phyloP scores from a whole-genome alignment of 768 basidiomycete species.

The Suillus hirtellus region DNA sequence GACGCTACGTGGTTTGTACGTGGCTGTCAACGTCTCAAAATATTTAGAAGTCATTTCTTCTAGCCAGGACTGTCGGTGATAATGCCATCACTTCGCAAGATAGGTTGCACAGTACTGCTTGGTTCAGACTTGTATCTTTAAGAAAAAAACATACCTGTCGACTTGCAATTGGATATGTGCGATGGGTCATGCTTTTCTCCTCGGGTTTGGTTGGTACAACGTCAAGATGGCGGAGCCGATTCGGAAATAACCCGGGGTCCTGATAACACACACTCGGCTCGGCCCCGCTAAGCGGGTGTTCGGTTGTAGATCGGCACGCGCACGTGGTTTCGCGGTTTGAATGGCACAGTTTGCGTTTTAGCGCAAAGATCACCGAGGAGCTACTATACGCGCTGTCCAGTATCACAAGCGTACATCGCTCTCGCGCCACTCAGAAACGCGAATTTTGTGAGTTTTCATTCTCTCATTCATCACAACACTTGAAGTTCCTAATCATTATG shows the following conservation, averaged over 20 bases:
- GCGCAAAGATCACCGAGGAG: neutral
- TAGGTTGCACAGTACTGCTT: no score
- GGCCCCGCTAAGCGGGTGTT: neutral
- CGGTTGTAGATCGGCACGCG: neutral
- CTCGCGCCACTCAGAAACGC: slow-evolving; percentile 1
- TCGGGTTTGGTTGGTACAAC: neutral
- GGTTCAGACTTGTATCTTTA: neutral
- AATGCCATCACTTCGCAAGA: no score
- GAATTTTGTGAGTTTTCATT: neutral
- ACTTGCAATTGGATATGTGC: neutral
- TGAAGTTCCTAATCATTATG: neutral
- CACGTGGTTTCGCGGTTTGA: slow-evolving; percentile 1
- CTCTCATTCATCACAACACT: no score
- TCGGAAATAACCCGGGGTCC: neutral
- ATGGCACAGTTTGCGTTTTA: neutral
- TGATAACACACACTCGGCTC: no score
- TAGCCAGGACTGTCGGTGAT: no score
- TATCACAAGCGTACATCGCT: slow-evolving; percentile 4
- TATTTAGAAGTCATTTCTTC: no score
- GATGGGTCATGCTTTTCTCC: neutral
- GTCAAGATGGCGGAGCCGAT: neutral
- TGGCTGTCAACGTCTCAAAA: no score
- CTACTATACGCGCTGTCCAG: neutral
- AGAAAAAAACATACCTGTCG: neutral
- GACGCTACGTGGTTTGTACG: no score